Base-by-base conservation (phyloP, 495 filamentous ascomycete species). In the Amniculicola lignicola region DNA sequence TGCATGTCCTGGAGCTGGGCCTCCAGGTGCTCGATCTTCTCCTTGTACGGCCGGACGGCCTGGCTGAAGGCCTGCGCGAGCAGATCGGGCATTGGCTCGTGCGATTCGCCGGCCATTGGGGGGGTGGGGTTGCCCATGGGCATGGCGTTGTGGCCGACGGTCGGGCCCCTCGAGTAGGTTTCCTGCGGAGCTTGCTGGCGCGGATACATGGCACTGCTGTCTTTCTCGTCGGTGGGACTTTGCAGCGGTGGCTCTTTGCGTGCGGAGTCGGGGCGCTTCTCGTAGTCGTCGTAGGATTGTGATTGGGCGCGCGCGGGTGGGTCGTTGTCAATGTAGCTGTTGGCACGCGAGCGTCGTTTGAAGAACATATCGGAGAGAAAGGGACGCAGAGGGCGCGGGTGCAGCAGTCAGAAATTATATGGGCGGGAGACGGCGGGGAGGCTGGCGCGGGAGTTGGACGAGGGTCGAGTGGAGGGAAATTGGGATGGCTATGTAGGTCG, bases 51-150 rank as follows among this genome's bases (percentile, higher is more conserved):
- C 33, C 71, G 62, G 46, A 77, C 62, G 14, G 75, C 73, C 40
- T 75, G 72, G 51, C 75, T 76, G 72, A 77, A 78, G 15, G 75
- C 75, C 42, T 68, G 70, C 33, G 73, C 69, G 48, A 78, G 62
- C 6, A 76, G 69, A 49, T 78, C 75, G 9, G 75, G 75, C 37
- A 70, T 69, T n/a, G 70, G 61, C 51, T 69, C 68, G 3, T 50
- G 19, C n/a, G 7, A 7, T 35, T 41, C 38, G 5, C 49, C 16
- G 29, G 23, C 41, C 58, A 46, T 47, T 15, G 28, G 57, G 42
- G 55, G 41, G 25, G 49, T 56, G 10, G 53, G 36, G 11, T 49
- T 31, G 24, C 42, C 27, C 57, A 52, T 61, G 16, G 61, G 51
- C 31, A 55, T 40, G 4, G 54, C 42, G 39, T 54, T 63, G 50